Evolutionary conservation across 805 yeast species (phyloP), one percentile per base, ranked within the genome.

Genomic region (Zygotorulaspora sp.): DNA sequence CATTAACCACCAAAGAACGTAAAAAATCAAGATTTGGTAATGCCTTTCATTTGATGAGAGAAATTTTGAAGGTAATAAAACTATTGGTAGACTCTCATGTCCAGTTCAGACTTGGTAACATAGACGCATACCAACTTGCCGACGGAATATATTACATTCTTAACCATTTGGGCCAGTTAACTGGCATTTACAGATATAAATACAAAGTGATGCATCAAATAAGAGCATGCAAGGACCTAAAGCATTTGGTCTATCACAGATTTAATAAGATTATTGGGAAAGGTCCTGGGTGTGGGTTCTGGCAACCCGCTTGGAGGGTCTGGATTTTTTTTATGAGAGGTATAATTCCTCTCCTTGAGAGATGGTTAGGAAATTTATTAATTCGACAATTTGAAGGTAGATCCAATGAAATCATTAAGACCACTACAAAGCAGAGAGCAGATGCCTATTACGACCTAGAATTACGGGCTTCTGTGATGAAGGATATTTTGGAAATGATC

Each of bases 221-320:
- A 27, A 75, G 97, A 35, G 89, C 95, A 2, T 88, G 97, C 60
- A 92, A 92, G 58, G 98, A 92, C 62, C 65, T 92, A 52, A 92
- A 92, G 62, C 98, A 92, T 58, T 80, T 90, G 5, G 82, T 92
- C 1, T 92, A 92, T 56, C 73, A 85, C 47, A 70, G 82, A 44
- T 92, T 92, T 66, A 92, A 92, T 55, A 70, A 72, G 24, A 68
- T 76, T n/a, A 83, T 92, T 17, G 97, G 97, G 0, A 92, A 90
- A 56, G 98, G 98, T 2, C 97, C 98, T 1, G 98, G 98, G 0
- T 85, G 95, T 66, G 99, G 99, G 1, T 84, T 92, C 60, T 92
- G 99, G 99, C 97, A 92, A 56, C 98, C 98, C 0, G 85, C 96
- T 1, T 92, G 97, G 98, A 69, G 96, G 49, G 90, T 89, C 1